A percentile compares a stretch with the other conserved stretches of the same genome.
Evolutionary conservation across 2,329 filamentous ascomycete genomes (phyloP).

Genomic region (Cytospora paraplurivora): DNA sequence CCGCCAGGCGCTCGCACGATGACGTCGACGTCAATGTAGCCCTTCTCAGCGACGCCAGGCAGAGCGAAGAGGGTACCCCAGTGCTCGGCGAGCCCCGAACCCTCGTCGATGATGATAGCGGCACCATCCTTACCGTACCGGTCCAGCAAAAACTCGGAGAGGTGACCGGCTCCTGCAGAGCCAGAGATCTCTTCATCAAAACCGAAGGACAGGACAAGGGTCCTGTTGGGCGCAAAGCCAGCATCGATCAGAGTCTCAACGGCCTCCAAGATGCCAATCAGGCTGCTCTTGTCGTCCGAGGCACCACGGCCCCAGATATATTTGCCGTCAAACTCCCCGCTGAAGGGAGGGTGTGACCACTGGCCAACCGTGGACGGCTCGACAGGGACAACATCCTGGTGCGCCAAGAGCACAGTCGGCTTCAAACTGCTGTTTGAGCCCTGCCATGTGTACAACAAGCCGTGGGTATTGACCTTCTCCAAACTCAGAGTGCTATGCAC

Average conservation of each 20-base stretch:
- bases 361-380: constrained; percentile 49
- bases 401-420: constrained; percentile 62
- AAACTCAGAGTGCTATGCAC: constrained; percentile 51
- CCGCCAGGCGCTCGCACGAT: constrained; percentile 61
- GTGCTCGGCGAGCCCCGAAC: constrained; percentile 46
- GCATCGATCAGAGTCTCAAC: constrained; percentile 57
- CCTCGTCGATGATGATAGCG: constrained; percentile 63
- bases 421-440: constrained; percentile 54
- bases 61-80: constrained; percentile 56
- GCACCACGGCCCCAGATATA: constrained; percentile 64
- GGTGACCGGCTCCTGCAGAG: constrained; percentile 49
- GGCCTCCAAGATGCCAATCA: constrained; percentile 59
- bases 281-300: constrained; percentile 62
- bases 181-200: constrained; percentile 66
- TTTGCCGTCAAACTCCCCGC: constrained; percentile 58
- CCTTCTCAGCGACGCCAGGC: constrained; percentile 63
- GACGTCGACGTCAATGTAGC: constrained; percentile 59
- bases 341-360: constrained; percentile 64
- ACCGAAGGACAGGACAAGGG: constrained; percentile 61
- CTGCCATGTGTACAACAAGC: constrained; percentile 59
- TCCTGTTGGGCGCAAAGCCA: constrained; percentile 55
- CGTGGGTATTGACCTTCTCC: constrained; percentile 62
- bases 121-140: constrained; percentile 58
- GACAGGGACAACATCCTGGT: constrained; percentile 67
- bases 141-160: constrained; percentile 48